These are phyloP conservation scores for Aureobasidium uvarum DNA, from an alignment of 2,329 filamentous ascomycete species.

Conservation along the genomic window DNA sequence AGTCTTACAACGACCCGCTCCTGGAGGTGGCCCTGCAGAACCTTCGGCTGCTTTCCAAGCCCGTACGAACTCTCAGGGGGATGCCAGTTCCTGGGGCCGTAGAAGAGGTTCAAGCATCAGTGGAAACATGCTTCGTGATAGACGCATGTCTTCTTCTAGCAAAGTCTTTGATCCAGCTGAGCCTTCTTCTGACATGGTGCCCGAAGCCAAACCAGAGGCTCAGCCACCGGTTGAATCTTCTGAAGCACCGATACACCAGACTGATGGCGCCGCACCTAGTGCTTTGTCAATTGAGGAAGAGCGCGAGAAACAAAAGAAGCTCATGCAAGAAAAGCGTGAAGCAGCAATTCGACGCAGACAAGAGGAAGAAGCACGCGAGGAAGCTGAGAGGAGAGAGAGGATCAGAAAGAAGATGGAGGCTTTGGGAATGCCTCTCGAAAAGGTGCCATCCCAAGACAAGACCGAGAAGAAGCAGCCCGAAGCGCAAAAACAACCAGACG, in stretches of 20 bases:
- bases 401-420: conserved; percentile 70
- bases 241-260: conserved; percentile 23
- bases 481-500: conserved; percentile 5
- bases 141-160: conserved; percentile 60
- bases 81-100: conserved; percentile 62
- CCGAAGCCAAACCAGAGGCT: conserved; percentile 30
- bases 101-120: conserved; percentile 88
- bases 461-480: conserved; percentile 18
- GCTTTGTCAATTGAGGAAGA: conserved; percentile 27
- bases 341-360: conserved; percentile 63
- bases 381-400: conserved; percentile 68
- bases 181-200: conserved; percentile 29
- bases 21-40: conserved; percentile 69
- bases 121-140: conserved; percentile 63
- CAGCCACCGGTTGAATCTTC: conserved; percentile 36
- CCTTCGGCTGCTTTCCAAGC: conserved; percentile 86
- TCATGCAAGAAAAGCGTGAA: conserved; percentile 71
- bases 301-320: conserved; percentile 28
- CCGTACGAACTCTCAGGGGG: conserved; percentile 64
- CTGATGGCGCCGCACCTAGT: conserved; percentile 27
- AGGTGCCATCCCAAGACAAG: conserved; percentile 27
- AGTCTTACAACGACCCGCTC: conserved; percentile 70
- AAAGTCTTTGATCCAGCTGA: conserved; percentile 40
- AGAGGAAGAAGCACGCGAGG: conserved; percentile 68
- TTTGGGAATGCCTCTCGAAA: conserved; percentile 56